Conservation (phyloP, 345 rosid genomes). For the Corchorus olitorius region DNA sequence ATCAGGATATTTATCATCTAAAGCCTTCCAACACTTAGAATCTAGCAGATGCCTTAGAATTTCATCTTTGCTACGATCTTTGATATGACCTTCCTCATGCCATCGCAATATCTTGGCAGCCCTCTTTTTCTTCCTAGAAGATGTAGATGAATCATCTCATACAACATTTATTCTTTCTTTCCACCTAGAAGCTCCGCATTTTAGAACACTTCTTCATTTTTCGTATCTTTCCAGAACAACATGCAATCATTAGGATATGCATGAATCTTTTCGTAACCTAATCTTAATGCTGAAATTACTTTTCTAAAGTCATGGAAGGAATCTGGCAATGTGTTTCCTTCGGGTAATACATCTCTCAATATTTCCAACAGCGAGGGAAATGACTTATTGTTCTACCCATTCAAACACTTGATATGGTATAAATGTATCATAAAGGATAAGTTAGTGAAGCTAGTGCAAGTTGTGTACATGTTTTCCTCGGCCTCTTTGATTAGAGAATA, state of each 20-base stretch:
- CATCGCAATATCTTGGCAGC: too few relatives aligned
- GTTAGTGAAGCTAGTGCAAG: background rate
- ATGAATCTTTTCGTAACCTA: constrained; percentile 19
- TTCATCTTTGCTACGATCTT: too few relatives aligned
- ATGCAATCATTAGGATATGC: too few relatives aligned
- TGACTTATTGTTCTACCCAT: background rate
- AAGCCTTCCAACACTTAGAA: too few relatives aligned
- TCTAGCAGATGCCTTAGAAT: too few relatives aligned
- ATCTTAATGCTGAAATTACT: background rate
- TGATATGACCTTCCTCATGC: too few relatives aligned
- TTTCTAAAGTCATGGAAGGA: background rate
- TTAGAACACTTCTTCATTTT: too few relatives aligned
- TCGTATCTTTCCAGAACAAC: background rate
- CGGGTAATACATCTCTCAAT: background rate
- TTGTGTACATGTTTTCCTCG: background rate
- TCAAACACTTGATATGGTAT: constrained; percentile 1
- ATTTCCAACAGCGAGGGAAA: background rate
- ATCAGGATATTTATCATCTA: too few relatives aligned
- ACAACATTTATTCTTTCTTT: too few relatives aligned
- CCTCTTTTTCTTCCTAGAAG: too few relatives aligned
- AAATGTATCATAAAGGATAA: constrained; percentile 2
- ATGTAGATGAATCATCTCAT: too few relatives aligned
- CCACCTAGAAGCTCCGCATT: too few relatives aligned
- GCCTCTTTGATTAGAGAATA: constrained; percentile 4
- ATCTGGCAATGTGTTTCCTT: background rate